Conservation (phyloP, 495 filamentous ascomycete genomes). For the Hypoxylon lienhwacheense region DNA sequence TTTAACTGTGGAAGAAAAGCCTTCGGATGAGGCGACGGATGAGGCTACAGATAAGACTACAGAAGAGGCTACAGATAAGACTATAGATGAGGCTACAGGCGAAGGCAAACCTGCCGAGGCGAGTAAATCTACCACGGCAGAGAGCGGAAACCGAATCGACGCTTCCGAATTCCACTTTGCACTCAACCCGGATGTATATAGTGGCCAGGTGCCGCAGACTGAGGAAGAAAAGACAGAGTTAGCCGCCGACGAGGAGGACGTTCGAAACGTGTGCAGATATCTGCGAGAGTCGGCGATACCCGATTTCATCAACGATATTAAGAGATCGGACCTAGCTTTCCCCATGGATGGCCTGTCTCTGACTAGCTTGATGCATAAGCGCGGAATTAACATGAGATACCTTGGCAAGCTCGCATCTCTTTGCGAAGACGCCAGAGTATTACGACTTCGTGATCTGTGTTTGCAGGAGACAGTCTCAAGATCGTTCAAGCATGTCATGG, state of each 20-base stretch:
- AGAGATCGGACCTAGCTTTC: conserved; percentile 91
- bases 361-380: conserved; percentile 87
- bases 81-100: not conserved
- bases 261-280: conserved; percentile 78
- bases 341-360: conserved; percentile 97
- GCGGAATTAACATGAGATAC: conserved; percentile 96
- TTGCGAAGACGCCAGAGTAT: conserved; percentile 69
- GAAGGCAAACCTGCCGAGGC: conserved; percentile 40
- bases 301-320: conserved; percentile 72
- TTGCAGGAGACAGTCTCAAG: conserved; percentile 92
- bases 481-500: conserved; percentile 89
- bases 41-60: not conserved
- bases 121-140: conserved; percentile 34
- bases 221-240: conserved; percentile 85
- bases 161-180: conserved; percentile 83
- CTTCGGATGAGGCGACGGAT: not conserved
- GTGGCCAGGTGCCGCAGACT: conserved; percentile 86
- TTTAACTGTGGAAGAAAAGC: conserved; percentile 32
- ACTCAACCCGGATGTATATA: conserved; percentile 94
- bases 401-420: conserved; percentile 78
- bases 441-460: conserved; percentile 73
- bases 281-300: conserved; percentile 75
- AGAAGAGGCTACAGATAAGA: not conserved
- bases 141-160: conserved; percentile 63
- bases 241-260: conserved; percentile 85